Conservation (phyloP, 805 yeast genomes). For the Teunomyces tritomae region DNA sequence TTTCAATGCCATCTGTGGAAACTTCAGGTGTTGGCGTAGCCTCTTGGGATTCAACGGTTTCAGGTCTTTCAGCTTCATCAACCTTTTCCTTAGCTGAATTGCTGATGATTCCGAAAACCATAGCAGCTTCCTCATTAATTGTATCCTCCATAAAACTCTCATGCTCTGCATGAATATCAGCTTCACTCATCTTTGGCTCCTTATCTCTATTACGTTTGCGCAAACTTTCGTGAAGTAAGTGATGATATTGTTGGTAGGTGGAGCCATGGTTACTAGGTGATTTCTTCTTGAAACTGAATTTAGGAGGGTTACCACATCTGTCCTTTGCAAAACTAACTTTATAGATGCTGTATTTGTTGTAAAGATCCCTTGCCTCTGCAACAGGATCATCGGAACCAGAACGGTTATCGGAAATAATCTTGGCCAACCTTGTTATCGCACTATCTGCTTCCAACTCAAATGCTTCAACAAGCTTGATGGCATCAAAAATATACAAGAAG, state of each 20-base stretch:
- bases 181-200: conserved; percentile 8
- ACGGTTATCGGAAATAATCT: conserved; percentile 43
- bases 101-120: conserved; percentile 44
- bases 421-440: conserved; percentile 43
- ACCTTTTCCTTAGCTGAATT: conserved; percentile 6
- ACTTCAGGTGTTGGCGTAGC: background rate
- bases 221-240: conserved; percentile 12
- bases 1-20: conserved; percentile 2
- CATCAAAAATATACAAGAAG: conserved; percentile 59
- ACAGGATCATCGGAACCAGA: conserved; percentile 21
- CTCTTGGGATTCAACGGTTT: background rate
- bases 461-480: conserved; percentile 61
- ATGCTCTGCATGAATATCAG: conserved; percentile 6
- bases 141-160: conserved; percentile 16
- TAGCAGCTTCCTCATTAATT: conserved; percentile 41
- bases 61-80: background rate
- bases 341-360: conserved; percentile 48
- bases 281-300: conserved; percentile 45
- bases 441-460: conserved; percentile 34
- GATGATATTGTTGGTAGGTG: conserved; percentile 11
- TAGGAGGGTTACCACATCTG: conserved; percentile 76
- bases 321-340: conserved; percentile 73
- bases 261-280: conserved; percentile 24
- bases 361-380: conserved; percentile 30
- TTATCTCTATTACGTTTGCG: conserved; percentile 9